These are phyloP conservation scores for Aspergillus candidus DNA, from an alignment of 2,329 filamentous ascomycete genomes.

Conservation along the genomic window DNA sequence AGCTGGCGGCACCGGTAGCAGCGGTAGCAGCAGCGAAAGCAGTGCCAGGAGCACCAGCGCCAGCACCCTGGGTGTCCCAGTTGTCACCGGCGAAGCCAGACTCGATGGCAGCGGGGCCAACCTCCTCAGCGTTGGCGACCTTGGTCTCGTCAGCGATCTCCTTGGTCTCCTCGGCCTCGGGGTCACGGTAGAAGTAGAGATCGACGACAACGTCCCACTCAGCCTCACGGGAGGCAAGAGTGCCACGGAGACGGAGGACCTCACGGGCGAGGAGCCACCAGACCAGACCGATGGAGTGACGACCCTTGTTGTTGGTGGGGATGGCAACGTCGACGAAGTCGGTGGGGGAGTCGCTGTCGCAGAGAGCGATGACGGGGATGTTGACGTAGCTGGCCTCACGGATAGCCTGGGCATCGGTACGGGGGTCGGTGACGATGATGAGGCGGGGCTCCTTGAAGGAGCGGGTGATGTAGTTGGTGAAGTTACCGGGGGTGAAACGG, in stretches of 20 bases:
- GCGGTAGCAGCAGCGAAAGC: constrained; percentile 66
- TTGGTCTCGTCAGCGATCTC: constrained; percentile 77
- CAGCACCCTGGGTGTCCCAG: constrained; percentile 70
- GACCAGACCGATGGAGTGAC: constrained; percentile 94
- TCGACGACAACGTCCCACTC: constrained; percentile 99
- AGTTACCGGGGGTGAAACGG: constrained; percentile 99
- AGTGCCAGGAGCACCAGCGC: constrained; percentile 57
- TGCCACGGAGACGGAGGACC: constrained; percentile 97
- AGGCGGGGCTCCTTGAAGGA: constrained; percentile 99
- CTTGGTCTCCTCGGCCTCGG: constrained; percentile 99
- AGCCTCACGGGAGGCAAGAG: constrained; percentile 88
- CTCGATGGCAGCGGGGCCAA: constrained; percentile 71
- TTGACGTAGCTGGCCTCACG: constrained; percentile 99
- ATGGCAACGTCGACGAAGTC: constrained; percentile 99
- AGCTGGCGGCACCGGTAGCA: constrained; percentile 56
- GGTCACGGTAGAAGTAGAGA: constrained; percentile 99
- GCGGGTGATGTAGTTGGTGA: constrained; percentile 99
- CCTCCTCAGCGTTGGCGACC: constrained; percentile 77
- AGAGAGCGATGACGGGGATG: constrained; percentile 98
- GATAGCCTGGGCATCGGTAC: constrained; percentile 99
- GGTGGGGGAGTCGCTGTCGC: constrained; percentile 98
- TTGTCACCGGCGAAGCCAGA: constrained; percentile 69
- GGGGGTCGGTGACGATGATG: constrained; percentile 98
- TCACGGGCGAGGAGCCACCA: constrained; percentile 99
- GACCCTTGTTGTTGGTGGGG: constrained; percentile 99